phyloP scores from a whole-genome alignment of 768 basidiomycete genomes.

The Termitomyces sp. region DNA sequence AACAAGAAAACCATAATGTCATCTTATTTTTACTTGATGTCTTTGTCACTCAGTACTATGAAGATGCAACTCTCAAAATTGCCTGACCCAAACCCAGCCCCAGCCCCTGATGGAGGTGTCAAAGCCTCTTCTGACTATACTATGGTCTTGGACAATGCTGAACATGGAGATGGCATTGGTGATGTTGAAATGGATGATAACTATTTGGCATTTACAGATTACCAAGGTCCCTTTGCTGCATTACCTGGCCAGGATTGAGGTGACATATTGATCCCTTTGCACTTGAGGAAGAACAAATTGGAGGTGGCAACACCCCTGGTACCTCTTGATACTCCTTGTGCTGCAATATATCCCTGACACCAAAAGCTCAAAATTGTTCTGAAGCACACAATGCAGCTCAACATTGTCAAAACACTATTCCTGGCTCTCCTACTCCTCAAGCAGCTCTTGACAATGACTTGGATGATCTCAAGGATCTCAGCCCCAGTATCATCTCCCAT shows the following conservation, averaged over 20 bases:
- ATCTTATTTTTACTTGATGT: not conserved
- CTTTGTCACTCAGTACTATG: not conserved
- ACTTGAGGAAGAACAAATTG: not conserved
- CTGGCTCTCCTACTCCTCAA: not conserved
- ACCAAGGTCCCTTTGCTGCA: not conserved
- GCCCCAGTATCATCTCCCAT: not conserved
- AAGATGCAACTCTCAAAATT: not conserved
- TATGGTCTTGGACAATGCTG: not conserved
- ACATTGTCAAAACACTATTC: no score
- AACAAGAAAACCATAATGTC: not conserved
- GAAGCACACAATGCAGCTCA: not conserved
- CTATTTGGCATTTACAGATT: not conserved
- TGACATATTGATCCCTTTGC: no score
- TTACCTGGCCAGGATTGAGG: not conserved
- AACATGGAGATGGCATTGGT: not conserved
- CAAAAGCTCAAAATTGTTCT: not conserved
- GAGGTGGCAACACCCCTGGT: not conserved
- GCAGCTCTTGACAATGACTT: not conserved
- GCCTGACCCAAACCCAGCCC: not conserved
- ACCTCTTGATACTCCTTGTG: not conserved
- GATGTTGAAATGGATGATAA: not conserved
- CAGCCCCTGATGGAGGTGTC: not conserved
- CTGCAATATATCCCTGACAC: not conserved
- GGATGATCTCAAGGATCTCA: not conserved
- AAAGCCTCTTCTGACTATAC: not conserved